Percentiles rank a stretch among this genome's conserved stretches.
These are phyloP conservation scores for Tuber borchii DNA, from an alignment of 495 filamentous ascomycete species.

Conservation along the genomic window DNA sequence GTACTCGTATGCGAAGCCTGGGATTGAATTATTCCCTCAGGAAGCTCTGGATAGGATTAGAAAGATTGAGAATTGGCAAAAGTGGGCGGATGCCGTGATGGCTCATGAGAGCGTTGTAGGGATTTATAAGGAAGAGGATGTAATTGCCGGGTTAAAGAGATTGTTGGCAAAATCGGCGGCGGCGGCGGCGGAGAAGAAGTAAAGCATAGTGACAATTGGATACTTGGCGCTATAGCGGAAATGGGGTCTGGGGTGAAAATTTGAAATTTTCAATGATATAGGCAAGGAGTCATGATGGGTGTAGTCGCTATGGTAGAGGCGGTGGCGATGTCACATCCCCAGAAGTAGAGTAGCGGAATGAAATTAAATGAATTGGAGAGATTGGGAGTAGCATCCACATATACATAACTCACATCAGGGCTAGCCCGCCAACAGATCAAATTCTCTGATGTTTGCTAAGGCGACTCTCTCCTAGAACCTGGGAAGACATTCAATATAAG, in stretches of 20 bases:
- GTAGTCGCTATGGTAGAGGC: background rate
- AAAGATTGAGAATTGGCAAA: conserved; percentile 54
- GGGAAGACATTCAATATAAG: background rate
- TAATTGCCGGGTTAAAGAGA: conserved; percentile 41
- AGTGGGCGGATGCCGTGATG: conserved; percentile 59
- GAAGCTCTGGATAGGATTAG: conserved; percentile 49
- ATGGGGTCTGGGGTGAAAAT: background rate
- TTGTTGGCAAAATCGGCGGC: conserved; percentile 42
- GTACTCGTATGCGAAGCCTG: conserved; percentile 49
- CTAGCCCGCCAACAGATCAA: background rate
- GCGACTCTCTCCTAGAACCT: background rate
- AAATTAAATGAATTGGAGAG: too few species aligned
- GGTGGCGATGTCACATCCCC: too few species aligned
- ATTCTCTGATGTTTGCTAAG: background rate
- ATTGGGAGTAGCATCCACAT: too few species aligned
- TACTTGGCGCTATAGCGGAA: background rate
- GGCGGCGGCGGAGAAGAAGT: background rate
- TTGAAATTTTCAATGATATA: background rate
- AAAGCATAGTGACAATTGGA: background rate
- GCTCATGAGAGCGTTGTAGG: conserved; percentile 60
- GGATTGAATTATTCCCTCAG: conserved; percentile 50
- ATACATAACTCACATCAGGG: too few species aligned
- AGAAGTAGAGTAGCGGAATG: too few species aligned
- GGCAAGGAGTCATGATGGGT: background rate
- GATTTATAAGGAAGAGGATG: conserved; percentile 53